Conservation (phyloP, 139 green algal genomes). For the Coelastrella sp. region DNA sequence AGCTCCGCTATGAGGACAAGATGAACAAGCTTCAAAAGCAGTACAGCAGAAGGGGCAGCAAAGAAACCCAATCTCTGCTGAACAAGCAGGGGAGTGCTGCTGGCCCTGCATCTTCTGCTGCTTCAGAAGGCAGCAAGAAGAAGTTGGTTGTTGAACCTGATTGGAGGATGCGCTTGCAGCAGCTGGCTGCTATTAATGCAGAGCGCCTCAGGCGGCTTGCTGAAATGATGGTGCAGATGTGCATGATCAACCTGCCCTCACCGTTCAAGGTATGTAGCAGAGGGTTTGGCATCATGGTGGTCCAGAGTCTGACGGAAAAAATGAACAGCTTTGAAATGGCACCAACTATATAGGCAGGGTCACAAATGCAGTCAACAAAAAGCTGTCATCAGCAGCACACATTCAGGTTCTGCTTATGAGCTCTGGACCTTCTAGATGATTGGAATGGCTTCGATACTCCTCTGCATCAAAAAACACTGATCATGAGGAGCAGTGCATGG, state of each 20-base stretch:
- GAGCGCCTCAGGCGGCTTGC: not conserved
- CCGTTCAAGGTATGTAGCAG: slow-evolving; percentile 43
- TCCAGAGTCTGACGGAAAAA: no score
- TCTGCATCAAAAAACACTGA: no score
- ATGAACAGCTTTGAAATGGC: no score
- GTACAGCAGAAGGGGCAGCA: slow-evolving; percentile 5
- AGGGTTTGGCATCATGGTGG: no score
- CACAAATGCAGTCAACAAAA: no score
- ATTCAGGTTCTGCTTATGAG: no score
- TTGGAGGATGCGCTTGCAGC: not conserved
- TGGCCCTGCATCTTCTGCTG: not conserved
- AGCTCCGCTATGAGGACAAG: slow-evolving; percentile 17
- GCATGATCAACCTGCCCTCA: slow-evolving; percentile 44
- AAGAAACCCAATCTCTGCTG: slow-evolving; percentile 10
- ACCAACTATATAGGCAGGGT: no score
- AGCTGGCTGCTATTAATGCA: not conserved
- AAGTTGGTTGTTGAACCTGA: not conserved
- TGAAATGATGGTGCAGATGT: slow-evolving; percentile 6
- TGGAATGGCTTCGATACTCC: no score
- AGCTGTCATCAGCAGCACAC: no score
- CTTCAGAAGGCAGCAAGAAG: not conserved
- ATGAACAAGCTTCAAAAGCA: slow-evolving; percentile 30
- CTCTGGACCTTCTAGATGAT: no score
- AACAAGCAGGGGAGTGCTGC: not conserved
- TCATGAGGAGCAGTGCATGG: no score